Evolutionary conservation across 176 grass and related monocot genomes (phyloP).

Genomic region (Ananas comosus): DNA sequence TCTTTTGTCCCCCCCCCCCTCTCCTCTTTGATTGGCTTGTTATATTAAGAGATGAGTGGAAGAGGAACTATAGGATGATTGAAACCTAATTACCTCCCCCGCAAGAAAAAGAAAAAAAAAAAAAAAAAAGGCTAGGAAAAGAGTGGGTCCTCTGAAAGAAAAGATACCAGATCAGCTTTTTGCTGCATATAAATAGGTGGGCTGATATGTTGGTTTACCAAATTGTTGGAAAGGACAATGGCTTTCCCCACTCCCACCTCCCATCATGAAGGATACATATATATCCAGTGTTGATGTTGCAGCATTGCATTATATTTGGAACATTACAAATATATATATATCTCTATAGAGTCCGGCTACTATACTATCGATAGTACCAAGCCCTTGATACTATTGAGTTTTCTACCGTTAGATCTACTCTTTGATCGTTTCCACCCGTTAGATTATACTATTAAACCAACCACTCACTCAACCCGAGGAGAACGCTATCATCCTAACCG

Average conservation of each 20-base stretch:
- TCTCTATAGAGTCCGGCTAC: too few relatives aligned
- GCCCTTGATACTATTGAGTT: too few relatives aligned
- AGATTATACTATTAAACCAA: too few relatives aligned
- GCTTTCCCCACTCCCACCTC: slow-evolving; percentile 23
- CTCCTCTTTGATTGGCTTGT: slow-evolving; percentile 25
- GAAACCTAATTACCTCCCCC: slow-evolving; percentile 42
- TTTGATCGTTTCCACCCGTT: too few relatives aligned
- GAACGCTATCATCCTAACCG: too few relatives aligned
- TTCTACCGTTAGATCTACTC: too few relatives aligned
- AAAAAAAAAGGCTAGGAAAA: slow-evolving; percentile 17
- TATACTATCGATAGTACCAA: too few relatives aligned
- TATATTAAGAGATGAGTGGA: slow-evolving; percentile 15
- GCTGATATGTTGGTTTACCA: slow-evolving; percentile 39
- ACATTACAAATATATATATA: too few relatives aligned
- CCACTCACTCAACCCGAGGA: too few relatives aligned
- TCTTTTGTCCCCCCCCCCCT: slow-evolving; percentile 22
- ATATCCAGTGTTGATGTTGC: too few relatives aligned
- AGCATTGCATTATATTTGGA: too few relatives aligned
- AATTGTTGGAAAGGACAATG: slow-evolving; percentile 31
- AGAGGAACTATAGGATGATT: slow-evolving; percentile 31
- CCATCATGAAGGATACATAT: background rate
- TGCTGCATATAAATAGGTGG: slow-evolving; percentile 59
- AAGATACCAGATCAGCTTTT: slow-evolving; percentile 60
- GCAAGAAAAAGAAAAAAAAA: too few relatives aligned
- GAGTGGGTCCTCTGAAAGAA: slow-evolving; percentile 32